Conservation (phyloP, 345 rosid genomes). For the Diplotaxis tenuifolia region DNA sequence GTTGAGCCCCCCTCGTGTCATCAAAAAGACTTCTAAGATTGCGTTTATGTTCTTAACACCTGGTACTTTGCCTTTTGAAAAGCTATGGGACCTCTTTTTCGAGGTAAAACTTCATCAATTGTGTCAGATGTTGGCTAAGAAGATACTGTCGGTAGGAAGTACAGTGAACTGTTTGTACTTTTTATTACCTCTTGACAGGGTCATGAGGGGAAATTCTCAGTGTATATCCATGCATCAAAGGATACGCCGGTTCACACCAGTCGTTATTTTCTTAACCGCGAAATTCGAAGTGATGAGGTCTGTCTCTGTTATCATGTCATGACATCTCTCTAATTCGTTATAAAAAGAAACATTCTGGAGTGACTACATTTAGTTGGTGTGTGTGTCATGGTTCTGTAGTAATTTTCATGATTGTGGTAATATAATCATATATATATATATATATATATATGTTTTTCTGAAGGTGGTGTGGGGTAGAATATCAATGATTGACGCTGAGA, state of each 20-base stretch:
- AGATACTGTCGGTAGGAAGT: background rate
- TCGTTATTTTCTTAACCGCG: constrained; percentile 72
- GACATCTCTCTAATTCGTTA: background rate
- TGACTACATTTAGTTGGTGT: constrained; percentile 9
- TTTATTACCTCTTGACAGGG: constrained; percentile 49
- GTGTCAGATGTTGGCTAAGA: background rate
- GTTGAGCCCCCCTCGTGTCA: constrained; percentile 54
- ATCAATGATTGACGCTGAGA: constrained; percentile 98
- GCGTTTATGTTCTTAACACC: constrained; percentile 96
- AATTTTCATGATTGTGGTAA: background rate
- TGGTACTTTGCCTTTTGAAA: constrained; percentile 92
- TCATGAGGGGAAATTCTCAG: constrained; percentile 76
- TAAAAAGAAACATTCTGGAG: background rate
- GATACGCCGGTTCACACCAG: constrained; percentile 72
- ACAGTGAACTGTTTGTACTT: background rate
- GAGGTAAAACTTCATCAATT: constrained; percentile 41
- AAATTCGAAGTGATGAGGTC: constrained; percentile 76
- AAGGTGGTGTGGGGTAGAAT: constrained; percentile 98
- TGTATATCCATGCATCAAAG: constrained; percentile 82
- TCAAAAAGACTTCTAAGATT: constrained; percentile 58
- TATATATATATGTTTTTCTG: background rate
- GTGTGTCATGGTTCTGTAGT: constrained; percentile 7
- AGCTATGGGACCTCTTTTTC: constrained; percentile 89
- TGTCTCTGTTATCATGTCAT: constrained; percentile 17
- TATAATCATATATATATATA: background rate